Evolutionary conservation across 768 basidiomycete species (phyloP).

Genomic region (Termitomyces sp.): DNA sequence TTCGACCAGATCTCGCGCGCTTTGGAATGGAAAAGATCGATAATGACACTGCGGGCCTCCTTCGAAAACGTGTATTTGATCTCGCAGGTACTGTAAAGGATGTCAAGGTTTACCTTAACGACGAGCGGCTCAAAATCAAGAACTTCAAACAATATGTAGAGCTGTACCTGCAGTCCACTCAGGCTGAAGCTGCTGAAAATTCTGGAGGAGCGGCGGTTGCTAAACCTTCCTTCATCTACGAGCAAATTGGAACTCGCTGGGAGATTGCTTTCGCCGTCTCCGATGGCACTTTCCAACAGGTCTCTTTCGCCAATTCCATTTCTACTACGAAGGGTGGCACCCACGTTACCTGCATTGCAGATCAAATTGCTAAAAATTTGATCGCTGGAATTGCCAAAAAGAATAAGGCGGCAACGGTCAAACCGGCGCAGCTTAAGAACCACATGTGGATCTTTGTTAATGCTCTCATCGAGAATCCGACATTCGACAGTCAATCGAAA

Average conservation of each 20-base stretch:
- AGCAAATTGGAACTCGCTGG: constrained; percentile 80
- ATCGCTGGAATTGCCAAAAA: constrained; percentile 87
- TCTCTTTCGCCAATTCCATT: constrained; percentile 98
- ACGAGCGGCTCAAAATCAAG: constrained; percentile 88
- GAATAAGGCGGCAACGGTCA: constrained; percentile 95
- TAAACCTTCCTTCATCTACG: constrained; percentile 82
- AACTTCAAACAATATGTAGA: constrained; percentile 98
- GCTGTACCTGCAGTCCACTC: constrained; percentile 80
- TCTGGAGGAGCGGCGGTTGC: constrained; percentile 76
- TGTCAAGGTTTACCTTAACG: constrained; percentile 91
- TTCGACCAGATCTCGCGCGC: constrained; percentile 86
- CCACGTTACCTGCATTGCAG: constrained; percentile 81
- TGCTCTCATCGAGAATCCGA: constrained; percentile 93
- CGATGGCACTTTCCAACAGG: constrained; percentile 88
- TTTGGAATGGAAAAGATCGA: constrained; percentile 94
- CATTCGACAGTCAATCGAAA: constrained; percentile 99
- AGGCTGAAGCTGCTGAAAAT: constrained; percentile 61
- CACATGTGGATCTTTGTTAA: constrained; percentile 99
- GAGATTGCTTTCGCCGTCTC: constrained; percentile 94
- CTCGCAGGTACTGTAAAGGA: constrained; percentile 94
- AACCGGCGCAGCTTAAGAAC: constrained; percentile 90
- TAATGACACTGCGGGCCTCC: constrained; percentile 82
- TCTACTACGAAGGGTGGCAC: constrained; percentile 96
- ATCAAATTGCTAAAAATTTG: constrained; percentile 86
- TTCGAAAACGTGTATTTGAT: constrained; percentile 94